Base-by-base conservation (phyloP, 2,329 filamentous ascomycete genomes). In the Piedraia hortae region DNA sequence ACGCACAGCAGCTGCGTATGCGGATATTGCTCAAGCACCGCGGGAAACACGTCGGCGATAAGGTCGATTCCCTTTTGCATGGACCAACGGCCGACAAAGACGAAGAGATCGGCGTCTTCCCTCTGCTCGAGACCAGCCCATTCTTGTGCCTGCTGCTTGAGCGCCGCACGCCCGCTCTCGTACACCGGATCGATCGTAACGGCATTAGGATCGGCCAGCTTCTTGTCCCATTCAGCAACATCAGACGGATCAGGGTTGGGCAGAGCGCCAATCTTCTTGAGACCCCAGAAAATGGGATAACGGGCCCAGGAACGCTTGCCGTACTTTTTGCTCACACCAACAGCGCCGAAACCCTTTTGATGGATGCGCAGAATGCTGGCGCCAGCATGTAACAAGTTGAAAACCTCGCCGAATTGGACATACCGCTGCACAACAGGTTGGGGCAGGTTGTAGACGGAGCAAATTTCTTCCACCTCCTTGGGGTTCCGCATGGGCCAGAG, bases 31-130 rank as follows among this genome's bases (percentile, higher is more conserved):
- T 69, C 62, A 3, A 70, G 48, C 14, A 70, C 50, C 14, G 53
- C 51, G 10, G 64, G 62, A 41, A 69, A 63, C 17, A 69, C 60
- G 34, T 70, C 64, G 10, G 64, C 64, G 32, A 70, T 69, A 21
- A 70, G 45, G 36, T 71, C 64, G 22, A 70, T 53, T 23, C 64
- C 64, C 39, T 71, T 71, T 34, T 71, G 64, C 51, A 65, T 58
- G 6, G 58, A 64, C 65, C 64, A 71, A 29, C 64, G 56, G 26
- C 64, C 64, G 19, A 70, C 64, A 31, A 71, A 71, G 5, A 70
- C 64, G 29, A 70, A 56, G 5, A 71, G 48, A 26, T 70, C 62
- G 2, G 65, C 63, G 17, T 61, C 49, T 2, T 62, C 55, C 30
- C 63, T 54, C 23, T 62, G 51, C 3, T 65, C 49, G 2, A 71